Percentiles rank a stretch among this genome's conserved stretches.
phyloP scores from a whole-genome alignment of 768 basidiomycete genomes.

The Termitomyces sp. region DNA sequence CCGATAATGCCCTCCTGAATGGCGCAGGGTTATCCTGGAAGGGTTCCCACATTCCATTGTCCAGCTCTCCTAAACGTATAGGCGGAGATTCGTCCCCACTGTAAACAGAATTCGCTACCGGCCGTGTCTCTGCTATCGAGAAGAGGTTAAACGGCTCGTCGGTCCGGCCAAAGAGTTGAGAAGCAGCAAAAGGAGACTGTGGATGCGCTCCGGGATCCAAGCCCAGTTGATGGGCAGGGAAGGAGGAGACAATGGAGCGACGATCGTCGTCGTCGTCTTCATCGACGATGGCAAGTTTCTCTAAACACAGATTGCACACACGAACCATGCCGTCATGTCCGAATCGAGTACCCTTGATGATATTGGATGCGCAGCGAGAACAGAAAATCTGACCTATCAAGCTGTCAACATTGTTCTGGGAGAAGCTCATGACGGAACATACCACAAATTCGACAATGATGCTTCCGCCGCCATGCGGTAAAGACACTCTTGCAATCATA shows the following conservation, averaged over 20 bases:
- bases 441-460: conserved; percentile 98
- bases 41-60: conserved; percentile 42
- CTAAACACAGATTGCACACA: conserved; percentile 93
- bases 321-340: conserved; percentile 94
- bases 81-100: conserved; percentile 46
- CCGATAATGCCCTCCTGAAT: conserved; percentile 67
- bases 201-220: conserved; percentile 44
- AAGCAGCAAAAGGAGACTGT: conserved; percentile 85
- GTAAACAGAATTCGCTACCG: conserved; percentile 48
- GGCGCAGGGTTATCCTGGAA: conserved; percentile 59
- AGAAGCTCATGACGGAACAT: conserved; percentile 16
- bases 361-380: conserved; percentile 92
- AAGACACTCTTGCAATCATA: conserved; percentile 95
- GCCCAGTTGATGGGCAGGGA: conserved; percentile 75
- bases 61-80: conserved; percentile 29
- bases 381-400: conserved; percentile 90
- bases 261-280: conserved; percentile 89
- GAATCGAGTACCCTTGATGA: conserved; percentile 90
- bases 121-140: conserved; percentile 75
- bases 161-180: conserved; percentile 73
- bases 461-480: conserved; percentile 90
- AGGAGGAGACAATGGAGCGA: conserved; percentile 73
- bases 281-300: conserved; percentile 82
- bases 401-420: neutral
- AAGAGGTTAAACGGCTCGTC: conserved; percentile 79